Conservation (phyloP, 176 grass and related monocot species). For the Canna indica region DNA sequence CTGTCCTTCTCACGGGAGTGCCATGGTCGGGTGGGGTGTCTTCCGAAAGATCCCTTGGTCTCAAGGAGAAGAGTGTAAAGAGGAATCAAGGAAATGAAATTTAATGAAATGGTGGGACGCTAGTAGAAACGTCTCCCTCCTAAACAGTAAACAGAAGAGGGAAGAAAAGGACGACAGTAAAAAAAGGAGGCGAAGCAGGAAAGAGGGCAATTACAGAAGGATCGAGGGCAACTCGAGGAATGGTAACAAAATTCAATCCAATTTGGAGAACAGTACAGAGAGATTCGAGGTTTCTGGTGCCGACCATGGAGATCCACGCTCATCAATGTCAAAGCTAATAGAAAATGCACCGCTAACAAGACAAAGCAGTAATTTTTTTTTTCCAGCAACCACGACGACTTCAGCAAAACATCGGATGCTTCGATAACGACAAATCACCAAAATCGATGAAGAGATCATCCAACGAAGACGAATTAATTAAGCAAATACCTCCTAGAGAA, state of each 20-base stretch:
- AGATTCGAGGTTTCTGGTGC: constrained; percentile 35
- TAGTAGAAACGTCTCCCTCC: constrained; percentile 12
- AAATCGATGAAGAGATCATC: not conserved
- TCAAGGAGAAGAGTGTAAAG: not conserved
- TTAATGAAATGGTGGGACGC: constrained; percentile 17
- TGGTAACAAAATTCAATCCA: constrained; percentile 31
- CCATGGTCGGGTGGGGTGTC: constrained; percentile 20
- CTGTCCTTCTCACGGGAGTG: constrained; percentile 22
- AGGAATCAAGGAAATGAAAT: constrained; percentile 10
- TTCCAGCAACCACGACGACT: not conserved
- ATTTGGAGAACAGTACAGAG: constrained; percentile 1
- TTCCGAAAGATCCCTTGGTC: not conserved
- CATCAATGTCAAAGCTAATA: constrained; percentile 26
- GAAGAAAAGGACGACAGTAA: not conserved
- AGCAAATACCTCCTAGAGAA: not conserved
- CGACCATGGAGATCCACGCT: constrained; percentile 49
- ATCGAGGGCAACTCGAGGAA: constrained; percentile 30
- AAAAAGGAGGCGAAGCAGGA: not conserved
- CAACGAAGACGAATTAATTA: not conserved
- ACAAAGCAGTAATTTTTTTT: not conserved
- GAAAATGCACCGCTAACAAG: not conserved
- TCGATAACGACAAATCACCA: constrained; percentile 1
- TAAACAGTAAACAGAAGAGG: constrained; percentile 11
- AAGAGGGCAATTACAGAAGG: constrained; percentile 18
- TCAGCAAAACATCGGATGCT: not conserved